Conservation (phyloP, 2,329 filamentous ascomycete genomes). For the Pseudogymnoascus sp. region DNA sequence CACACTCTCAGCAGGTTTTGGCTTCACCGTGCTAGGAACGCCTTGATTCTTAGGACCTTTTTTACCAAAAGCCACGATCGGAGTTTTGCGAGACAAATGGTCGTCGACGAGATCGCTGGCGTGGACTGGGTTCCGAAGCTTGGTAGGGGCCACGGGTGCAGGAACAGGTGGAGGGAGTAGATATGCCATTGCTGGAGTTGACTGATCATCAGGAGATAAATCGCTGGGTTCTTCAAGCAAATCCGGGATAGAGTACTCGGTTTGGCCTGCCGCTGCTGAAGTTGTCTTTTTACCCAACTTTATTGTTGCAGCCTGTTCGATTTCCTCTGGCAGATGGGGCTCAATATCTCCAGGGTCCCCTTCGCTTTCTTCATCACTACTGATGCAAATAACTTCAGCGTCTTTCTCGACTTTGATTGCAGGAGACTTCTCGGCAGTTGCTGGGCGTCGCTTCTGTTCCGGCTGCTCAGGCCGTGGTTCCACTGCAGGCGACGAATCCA, state of each 20-base stretch:
- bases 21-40: slow-evolving; percentile 9
- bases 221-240: background rate
- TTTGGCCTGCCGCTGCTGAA: background rate
- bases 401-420: background rate
- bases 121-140: background rate
- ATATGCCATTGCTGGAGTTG: background rate
- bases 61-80: slow-evolving; percentile 18
- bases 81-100: slow-evolving; percentile 16
- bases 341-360: background rate
- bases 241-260: background rate
- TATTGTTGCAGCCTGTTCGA: background rate
- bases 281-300: background rate
- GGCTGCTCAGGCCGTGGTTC: background rate
- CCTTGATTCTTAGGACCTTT: slow-evolving; percentile 23
- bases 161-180: too few relatives aligned
- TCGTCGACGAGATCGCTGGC: slow-evolving; percentile 15
- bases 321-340: background rate
- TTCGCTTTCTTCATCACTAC: background rate
- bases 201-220: background rate
- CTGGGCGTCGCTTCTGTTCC: background rate
- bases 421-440: background rate
- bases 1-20: background rate
- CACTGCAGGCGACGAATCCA: background rate
- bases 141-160: background rate
- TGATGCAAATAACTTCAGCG: background rate